Evolutionary conservation across 441 rosid genomes (phyloP), one percentile per base, ranked within the genome.

Genomic region (Adansonia rubrostipa): DNA sequence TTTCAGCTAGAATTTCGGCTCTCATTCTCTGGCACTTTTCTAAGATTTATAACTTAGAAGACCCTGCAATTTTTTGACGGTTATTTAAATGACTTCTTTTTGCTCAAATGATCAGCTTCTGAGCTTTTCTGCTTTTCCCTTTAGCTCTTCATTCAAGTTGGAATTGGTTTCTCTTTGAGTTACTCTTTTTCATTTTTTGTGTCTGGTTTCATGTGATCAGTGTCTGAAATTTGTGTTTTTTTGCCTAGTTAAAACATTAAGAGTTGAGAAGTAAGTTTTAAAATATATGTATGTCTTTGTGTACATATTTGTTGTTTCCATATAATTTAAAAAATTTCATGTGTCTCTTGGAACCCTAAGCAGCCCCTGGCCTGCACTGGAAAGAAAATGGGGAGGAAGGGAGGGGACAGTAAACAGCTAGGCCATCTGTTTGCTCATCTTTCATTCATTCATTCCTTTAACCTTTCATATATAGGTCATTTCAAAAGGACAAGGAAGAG

Each of bases 391-490:
- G 28, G 61, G 28, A 3, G 9, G 19, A n/a, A 19, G 19, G 33
- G 64, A 13, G 10, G 64, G 64, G 10, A 58, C 9, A 9, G 63
- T 58, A 17, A 58, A 15, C 60, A 71, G 11, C 58, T 50, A 22
- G 47, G 40, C 24, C 19, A 11, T 45, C 53, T 54, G 33, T 61
- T 61, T 45, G 69, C 58, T 61, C 58, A 45, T 42, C 17, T 9
- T 70, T 19, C 15, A 15, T 7, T 24, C 44, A 20, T 70, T 24
- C 57, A 10, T 44, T 45, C 40, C 51, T 44, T 22, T 14, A 1
- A 4, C 33, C n/a, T 57, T 60, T 17, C 14, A 45, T 47, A n/a
- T 45, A 47, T 74, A 61, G 77, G 77, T 48, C 36, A 45, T 47
- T 44, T 15, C 13, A 0, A 61, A 61, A 61, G 56, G 47, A 45